Percentiles rank a stretch among this genome's conserved stretches.
Conservation (phyloP, 2,329 filamentous ascomycete genomes). For the Tolypocladium endophyticum region DNA sequence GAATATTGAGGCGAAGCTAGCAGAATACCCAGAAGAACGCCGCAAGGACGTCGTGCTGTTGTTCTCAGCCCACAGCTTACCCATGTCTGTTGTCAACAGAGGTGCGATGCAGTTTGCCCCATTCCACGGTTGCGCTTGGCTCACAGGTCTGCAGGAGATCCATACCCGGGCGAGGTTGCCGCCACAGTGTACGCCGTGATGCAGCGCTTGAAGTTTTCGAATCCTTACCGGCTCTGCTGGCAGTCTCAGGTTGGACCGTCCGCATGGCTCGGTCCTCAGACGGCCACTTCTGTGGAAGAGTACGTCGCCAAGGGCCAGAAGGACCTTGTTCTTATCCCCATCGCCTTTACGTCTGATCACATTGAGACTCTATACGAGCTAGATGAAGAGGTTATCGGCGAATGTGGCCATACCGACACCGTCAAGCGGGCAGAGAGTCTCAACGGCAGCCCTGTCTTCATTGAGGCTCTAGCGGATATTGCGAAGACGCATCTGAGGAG, state of each 20-base stretch:
- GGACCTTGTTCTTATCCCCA: conserved; percentile 83
- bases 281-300: conserved; percentile 73
- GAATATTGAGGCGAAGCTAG: conserved; percentile 79
- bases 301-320: conserved; percentile 88
- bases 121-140: neutral
- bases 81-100: conserved; percentile 95
- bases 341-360: conserved; percentile 97
- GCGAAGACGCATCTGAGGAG: conserved; percentile 69
- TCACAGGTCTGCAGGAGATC: conserved; percentile 54
- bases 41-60: conserved; percentile 74
- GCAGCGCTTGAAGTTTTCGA: conserved; percentile 74
- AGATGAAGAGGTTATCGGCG: conserved; percentile 88
- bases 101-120: conserved; percentile 30
- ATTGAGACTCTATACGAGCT: conserved; percentile 95
- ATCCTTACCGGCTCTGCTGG: conserved; percentile 92
- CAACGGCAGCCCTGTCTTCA: conserved; percentile 86
- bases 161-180: conserved; percentile 90
- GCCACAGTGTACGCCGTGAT: conserved; percentile 97
- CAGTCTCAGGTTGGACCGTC: conserved; percentile 95
- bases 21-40: conserved; percentile 72
- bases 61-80: conserved; percentile 91
- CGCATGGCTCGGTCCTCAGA: conserved; percentile 93
- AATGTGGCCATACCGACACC: conserved; percentile 64
- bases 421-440: conserved; percentile 87
- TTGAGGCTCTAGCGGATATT: conserved; percentile 77